phyloP scores from a whole-genome alignment of 2,329 filamentous ascomycete species.

The Phaeosphaeriaceae sp. region DNA sequence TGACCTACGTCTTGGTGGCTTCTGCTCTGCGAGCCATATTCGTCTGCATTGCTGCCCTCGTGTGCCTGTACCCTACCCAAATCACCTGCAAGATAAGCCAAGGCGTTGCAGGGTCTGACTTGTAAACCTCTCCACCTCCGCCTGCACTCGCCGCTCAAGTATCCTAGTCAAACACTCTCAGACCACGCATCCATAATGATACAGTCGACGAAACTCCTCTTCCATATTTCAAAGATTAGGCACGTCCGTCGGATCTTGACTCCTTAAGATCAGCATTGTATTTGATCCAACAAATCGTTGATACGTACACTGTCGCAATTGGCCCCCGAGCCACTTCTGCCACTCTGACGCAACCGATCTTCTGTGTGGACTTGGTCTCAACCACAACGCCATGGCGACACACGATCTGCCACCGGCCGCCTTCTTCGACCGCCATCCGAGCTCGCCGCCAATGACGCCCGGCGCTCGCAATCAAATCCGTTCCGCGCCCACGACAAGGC shows the following conservation, averaged over 20 bases:
- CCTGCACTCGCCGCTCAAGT: slow-evolving; percentile 42
- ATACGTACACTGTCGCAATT: slow-evolving; percentile 41
- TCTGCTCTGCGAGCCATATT: slow-evolving; percentile 41
- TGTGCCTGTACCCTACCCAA: slow-evolving; percentile 36
- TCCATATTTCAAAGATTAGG: slow-evolving; percentile 40
- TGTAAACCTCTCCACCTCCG: slow-evolving; percentile 46
- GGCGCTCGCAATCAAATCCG: slow-evolving; percentile 34
- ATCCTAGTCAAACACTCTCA: slow-evolving; percentile 38
- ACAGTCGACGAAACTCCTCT: slow-evolving; percentile 47
- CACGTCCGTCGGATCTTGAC: slow-evolving; percentile 41
- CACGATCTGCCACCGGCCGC: slow-evolving; percentile 37
- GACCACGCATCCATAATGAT: slow-evolving; percentile 49
- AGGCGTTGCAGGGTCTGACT: slow-evolving; percentile 48
- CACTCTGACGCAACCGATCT: slow-evolving; percentile 40
- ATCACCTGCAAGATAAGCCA: slow-evolving; percentile 48
- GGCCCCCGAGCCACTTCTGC: slow-evolving; percentile 21
- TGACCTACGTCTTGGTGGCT: slow-evolving; percentile 44
- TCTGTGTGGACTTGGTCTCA: slow-evolving; percentile 31
- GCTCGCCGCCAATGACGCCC: slow-evolving; percentile 48
- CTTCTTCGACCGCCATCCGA: slow-evolving; percentile 39
- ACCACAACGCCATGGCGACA: slow-evolving; percentile 39
- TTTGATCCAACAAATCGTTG: slow-evolving; percentile 26
- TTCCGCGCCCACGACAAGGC: slow-evolving; percentile 38
- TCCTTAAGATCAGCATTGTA: slow-evolving; percentile 36
- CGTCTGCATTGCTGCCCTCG: slow-evolving; percentile 47